Conservation (phyloP, 2,329 filamentous ascomycete species). For the Sporothrix inflata region DNA sequence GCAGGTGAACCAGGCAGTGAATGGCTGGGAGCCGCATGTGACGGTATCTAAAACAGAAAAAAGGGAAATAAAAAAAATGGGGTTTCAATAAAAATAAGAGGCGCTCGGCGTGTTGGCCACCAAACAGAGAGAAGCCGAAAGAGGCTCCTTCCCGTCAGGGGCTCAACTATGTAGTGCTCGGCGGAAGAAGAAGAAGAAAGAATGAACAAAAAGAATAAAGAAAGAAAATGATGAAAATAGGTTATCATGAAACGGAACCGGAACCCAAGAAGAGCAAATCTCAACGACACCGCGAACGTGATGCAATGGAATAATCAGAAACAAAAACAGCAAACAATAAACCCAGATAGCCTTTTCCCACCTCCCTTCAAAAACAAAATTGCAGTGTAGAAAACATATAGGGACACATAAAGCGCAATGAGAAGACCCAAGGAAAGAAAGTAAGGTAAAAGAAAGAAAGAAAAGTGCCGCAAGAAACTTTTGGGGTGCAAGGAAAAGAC, state of each 20-base stretch:
- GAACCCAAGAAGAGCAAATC: slow-evolving; percentile 16
- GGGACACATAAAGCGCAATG: slow-evolving; percentile 10
- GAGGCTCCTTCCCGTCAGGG: neutral
- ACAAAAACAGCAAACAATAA: slow-evolving; percentile 17
- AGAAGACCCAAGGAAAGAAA: neutral
- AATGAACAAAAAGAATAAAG: slow-evolving; percentile 29
- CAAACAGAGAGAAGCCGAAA: neutral
- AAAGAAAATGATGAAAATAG: slow-evolving; percentile 19
- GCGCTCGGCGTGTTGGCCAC: slow-evolving; percentile 12
- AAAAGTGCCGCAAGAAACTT: slow-evolving; percentile 9
- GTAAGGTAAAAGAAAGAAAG: neutral
- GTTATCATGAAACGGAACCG: slow-evolving; percentile 14
- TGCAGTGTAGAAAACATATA: neutral
- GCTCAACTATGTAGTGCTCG: slow-evolving; percentile 2
- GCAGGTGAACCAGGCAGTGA: neutral
- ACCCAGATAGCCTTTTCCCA: slow-evolving; percentile 23
- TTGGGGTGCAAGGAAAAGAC: slow-evolving; percentile 19
- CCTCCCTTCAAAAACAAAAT: neutral
- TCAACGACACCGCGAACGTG: slow-evolving; percentile 22
- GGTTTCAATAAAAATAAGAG: slow-evolving; percentile 2
- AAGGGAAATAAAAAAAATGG: neutral
- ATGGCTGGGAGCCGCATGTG: slow-evolving; percentile 15
- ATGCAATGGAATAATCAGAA: slow-evolving; percentile 18
- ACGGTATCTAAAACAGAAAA: slow-evolving; percentile 22
- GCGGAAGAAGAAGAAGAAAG: neutral